Percentiles rank a stretch among this genome's conserved stretches.
Evolutionary conservation across 805 yeast species (phyloP).

Genomic region (Monosporozyma servazzii): DNA sequence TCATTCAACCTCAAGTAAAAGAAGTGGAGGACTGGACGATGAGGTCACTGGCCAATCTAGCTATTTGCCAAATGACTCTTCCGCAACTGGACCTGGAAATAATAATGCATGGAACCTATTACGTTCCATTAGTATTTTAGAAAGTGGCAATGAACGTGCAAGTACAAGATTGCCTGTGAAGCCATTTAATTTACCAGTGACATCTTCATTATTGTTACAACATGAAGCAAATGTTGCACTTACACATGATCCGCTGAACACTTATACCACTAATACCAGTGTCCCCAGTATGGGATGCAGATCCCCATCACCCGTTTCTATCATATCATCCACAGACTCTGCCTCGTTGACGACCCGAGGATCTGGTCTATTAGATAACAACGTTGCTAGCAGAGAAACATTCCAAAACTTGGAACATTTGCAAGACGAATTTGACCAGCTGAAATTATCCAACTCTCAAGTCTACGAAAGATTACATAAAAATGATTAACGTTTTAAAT

Average conservation of each 20-base stretch:
- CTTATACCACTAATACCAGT: background rate
- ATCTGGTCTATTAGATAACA: background rate
- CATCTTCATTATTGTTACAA: background rate
- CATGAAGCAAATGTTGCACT: background rate
- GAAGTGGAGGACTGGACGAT: background rate
- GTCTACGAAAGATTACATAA: background rate
- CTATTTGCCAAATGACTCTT: background rate
- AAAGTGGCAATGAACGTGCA: background rate
- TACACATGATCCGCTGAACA: background rate
- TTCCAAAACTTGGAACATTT: background rate
- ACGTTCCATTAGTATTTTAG: background rate
- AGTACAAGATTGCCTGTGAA: background rate
- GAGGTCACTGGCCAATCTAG: background rate
- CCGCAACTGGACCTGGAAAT: background rate
- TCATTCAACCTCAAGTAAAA: background rate
- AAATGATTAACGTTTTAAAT: background rate
- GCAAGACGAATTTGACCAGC: background rate
- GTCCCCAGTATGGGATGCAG: background rate
- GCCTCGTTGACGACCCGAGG: background rate
- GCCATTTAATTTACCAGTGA: background rate
- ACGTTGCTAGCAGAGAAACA: background rate
- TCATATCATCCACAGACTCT: background rate
- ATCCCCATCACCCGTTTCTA: background rate
- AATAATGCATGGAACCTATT: background rate
- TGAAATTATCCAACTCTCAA: background rate